phyloP scores from a whole-genome alignment of 495 filamentous ascomycete genomes.

The Barbatosphaeria neglecta region DNA sequence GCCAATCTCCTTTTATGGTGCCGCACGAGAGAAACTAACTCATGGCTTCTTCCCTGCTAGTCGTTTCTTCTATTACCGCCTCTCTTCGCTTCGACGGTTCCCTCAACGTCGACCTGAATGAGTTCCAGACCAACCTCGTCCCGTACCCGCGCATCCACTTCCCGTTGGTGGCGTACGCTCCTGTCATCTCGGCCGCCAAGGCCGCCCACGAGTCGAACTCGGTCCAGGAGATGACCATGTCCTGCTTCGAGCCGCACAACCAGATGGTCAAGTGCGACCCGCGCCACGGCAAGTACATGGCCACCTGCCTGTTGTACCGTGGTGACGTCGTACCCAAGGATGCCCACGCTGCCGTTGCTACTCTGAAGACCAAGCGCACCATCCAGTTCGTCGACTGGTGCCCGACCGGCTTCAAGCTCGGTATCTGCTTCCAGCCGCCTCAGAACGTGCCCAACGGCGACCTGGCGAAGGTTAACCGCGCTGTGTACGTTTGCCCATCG shows the following conservation, averaged over 20 bases:
- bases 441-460: conserved; percentile 93
- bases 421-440: conserved; percentile 98
- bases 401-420: conserved; percentile 99
- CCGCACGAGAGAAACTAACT: too few species aligned
- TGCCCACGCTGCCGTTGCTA: conserved; percentile 78
- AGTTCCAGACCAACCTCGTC: conserved; percentile 99
- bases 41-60: conserved; percentile 26
- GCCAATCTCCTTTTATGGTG: too few species aligned
- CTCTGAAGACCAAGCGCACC: conserved; percentile 95
- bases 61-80: conserved; percentile 96
- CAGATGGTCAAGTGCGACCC: conserved; percentile 99
- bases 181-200: conserved; percentile 86
- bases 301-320: conserved; percentile 93
- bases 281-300: conserved; percentile 99
- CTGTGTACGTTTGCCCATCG: conserved; percentile 71
- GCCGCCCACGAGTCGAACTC: conserved; percentile 91
- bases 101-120: conserved; percentile 97
- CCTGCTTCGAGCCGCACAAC: conserved; percentile 69
- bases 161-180: conserved; percentile 91
- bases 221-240: conserved; percentile 77
- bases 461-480: conserved; percentile 92
- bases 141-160: conserved; percentile 99
- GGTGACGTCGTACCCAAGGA: conserved; percentile 97
- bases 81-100: conserved; percentile 98
- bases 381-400: conserved; percentile 99